A percentile compares a stretch with the other conserved stretches of the same genome.
Conservation (phyloP, 495 filamentous ascomycete species). For the Annulohypoxylon bovei region DNA sequence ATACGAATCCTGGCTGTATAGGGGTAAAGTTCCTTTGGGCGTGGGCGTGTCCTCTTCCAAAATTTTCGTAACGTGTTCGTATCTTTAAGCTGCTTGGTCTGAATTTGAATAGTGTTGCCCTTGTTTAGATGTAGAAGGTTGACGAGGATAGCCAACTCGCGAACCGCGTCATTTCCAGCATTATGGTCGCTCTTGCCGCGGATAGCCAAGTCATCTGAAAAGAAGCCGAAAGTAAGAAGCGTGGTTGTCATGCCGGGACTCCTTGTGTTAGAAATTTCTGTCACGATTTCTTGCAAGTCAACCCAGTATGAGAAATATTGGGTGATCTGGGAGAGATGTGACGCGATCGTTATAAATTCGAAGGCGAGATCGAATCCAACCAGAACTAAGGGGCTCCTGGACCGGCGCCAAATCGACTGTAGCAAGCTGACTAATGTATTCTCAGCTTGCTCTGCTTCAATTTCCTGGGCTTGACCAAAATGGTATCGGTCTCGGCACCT, state of each 20-base stretch:
- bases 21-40: neutral
- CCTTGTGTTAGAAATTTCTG: neutral
- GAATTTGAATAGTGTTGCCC: neutral
- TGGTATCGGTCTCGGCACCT: neutral
- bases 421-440: neutral
- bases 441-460: neutral
- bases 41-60: neutral
- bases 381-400: neutral
- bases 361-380: neutral
- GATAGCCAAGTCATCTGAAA: neutral
- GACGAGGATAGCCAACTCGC: neutral
- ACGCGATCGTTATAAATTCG: neutral
- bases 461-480: neutral
- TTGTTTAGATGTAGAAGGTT: neutral
- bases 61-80: neutral
- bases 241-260: neutral
- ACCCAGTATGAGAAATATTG: neutral
- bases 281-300: neutral
- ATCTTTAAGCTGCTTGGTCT: neutral
- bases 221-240: neutral
- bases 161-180: neutral
- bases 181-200: neutral
- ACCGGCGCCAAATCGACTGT: neutral
- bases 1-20: neutral
- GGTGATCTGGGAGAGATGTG: neutral